Percentiles rank a stretch among this genome's conserved stretches.
These are phyloP conservation scores for Stylonectria norvegica DNA, from an alignment of 2,329 filamentous ascomycete species.

Conservation along the genomic window DNA sequence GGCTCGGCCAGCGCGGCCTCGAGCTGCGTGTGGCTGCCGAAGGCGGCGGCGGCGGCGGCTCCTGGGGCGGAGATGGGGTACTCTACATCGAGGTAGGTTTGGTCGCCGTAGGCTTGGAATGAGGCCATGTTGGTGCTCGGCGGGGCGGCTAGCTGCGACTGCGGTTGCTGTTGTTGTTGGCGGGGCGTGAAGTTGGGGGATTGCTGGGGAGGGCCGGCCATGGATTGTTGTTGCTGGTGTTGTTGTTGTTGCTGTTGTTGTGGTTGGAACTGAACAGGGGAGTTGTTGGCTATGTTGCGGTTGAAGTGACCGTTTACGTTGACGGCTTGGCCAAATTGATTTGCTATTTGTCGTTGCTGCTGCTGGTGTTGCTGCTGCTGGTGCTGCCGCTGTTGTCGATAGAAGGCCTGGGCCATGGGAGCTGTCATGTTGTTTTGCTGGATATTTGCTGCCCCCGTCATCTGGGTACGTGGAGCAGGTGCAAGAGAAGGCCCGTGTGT, in stretches of 20 bases:
- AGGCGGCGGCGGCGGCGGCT: slow-evolving; percentile 8
- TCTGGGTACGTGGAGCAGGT: slow-evolving; percentile 2
- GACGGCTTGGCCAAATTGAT: slow-evolving; percentile 12
- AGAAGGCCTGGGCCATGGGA: slow-evolving; percentile 6
- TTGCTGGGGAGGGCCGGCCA: no score
- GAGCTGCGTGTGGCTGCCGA: slow-evolving; percentile 20
- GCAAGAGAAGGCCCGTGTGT: slow-evolving; percentile 4
- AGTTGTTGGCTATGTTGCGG: slow-evolving; percentile 8
- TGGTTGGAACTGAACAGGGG: slow-evolving; percentile 16
- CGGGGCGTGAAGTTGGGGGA: slow-evolving; percentile 4
- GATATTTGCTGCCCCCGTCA: slow-evolving; percentile 1
- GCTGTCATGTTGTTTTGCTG: slow-evolving; percentile 6
- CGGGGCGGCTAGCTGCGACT: slow-evolving; percentile 9
- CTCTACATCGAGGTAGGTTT: slow-evolving; percentile 26
- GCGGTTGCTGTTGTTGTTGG: slow-evolving; percentile 12
- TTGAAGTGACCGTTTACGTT: slow-evolving; percentile 10
- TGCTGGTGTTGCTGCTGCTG: slow-evolving; percentile 4
- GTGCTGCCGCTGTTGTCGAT: slow-evolving; percentile 9
- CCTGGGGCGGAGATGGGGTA: slow-evolving; percentile 10
- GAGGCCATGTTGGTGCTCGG: slow-evolving; percentile 12
- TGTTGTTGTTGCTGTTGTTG: slow-evolving; percentile 9
- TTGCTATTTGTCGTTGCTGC: slow-evolving; percentile 18
- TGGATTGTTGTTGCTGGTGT: slow-evolving; percentile 10
- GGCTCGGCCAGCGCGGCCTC: slow-evolving; percentile 19
- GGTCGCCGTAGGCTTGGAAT: slow-evolving; percentile 18